Base-by-base conservation (phyloP, 2,329 filamentous ascomycete species). In the Penicillium sp. region DNA sequence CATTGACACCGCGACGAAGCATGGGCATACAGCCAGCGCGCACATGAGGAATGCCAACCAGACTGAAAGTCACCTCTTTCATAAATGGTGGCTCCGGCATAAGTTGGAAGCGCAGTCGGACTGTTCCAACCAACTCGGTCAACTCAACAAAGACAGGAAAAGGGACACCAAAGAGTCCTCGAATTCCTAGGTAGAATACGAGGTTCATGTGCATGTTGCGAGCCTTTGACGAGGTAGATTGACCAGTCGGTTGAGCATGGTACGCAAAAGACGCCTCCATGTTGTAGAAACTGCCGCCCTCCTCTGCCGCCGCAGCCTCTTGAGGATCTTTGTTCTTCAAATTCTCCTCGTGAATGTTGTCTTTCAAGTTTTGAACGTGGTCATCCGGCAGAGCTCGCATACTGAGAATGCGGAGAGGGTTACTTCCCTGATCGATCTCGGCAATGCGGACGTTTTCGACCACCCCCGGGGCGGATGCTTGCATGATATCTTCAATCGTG, bases 141-240 rank as follows among this genome's bases (percentile, higher is more conserved):
- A 97, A 76, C 68, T 96, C 90, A 47, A 95, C 89, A 64, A 85
- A 94, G 42, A 95, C 86, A 0, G 89, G 90, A 18, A 95, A 76
- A 0, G 90, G 90, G 0, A 95, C 84, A 27, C 90, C 90, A 57
- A 96, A 93, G 4, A 96, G 76, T 0, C 90, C 90, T 63, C 87
- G 89, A 63, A 95, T 75, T 48, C 93, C 93, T 1, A 97, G 79
- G 56, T 96, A 97, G 67, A 98, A 97, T 7, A 96, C 82, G 11
- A 97, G 72, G 61, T 94, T 86, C 89, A 96, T 95, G 62, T 95
- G 90, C 88, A 96, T 95, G 66, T 96, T 97, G 57, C 86, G 82
- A 5, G 90, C 89, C 68, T 90, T 93, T 39, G 87, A 85, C 2
- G 87, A 85, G 11, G 89, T 78, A 41, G 84, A 80, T 49, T 76